Evolutionary conservation across 225 moss, liverwort and hornwort species (phyloP), one percentile per base, ranked within the genome.

Genomic region (Pseudisothecium myosuroides): DNA sequence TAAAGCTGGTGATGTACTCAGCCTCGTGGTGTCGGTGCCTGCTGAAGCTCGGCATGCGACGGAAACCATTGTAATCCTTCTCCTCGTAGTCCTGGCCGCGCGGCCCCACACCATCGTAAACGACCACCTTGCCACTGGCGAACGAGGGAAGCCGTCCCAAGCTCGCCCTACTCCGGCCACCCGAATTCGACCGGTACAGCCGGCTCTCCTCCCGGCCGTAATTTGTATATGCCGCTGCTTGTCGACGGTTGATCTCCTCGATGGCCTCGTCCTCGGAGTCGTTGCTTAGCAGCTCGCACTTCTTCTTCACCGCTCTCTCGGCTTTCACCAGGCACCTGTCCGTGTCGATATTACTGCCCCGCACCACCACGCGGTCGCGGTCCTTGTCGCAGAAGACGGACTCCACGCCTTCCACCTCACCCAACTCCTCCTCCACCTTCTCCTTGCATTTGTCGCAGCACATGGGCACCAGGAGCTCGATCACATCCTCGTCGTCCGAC

Each of bases 361-460:
- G 89, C 17, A 93, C 88, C 12, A 73, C 90, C 39, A 94, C 93
- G 32, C 90, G 90, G 85, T 90, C 91, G 43, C 65, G 87, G n/a
- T 84, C 84, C 85, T 89, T 89, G 90, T 94, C 93, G 63, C 89
- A 89, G 74, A 83, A 62, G 37, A 94, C 79, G 12, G 81, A 80
- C 12, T 89, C 84, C 39, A 94, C 94, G 14, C 94, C 94, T 85
- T 93, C 90, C 28, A 94, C 85, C 81, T 94, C 93, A 34, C 88
- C 67, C 43, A 94, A 50, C 90, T 92, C 92, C 91, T 93, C 93
- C 78, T 92, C 77, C 62, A 94, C 94, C 68, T 94, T 94, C 90
- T 94, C 94, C 91, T 84, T 76, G 87, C 94, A 94, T 47, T 94
- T 94, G 32, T 93, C 93, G 60, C 94, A 94, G 82, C 94, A 94